Evolutionary conservation across 768 basidiomycete species (phyloP).

Genomic region (Melanogaster broomeanus): DNA sequence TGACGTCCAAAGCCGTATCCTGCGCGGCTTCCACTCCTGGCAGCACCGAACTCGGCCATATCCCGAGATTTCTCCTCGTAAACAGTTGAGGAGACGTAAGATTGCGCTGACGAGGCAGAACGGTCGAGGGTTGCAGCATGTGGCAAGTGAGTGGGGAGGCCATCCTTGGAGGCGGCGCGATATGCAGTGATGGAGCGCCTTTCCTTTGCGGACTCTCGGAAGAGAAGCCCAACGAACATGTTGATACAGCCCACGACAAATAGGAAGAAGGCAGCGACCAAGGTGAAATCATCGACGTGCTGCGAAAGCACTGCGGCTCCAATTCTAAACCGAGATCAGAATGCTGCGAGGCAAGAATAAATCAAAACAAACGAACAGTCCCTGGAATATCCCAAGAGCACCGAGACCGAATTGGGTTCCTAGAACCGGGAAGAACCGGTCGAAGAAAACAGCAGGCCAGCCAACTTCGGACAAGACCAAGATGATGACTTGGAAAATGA

Average conservation of each 20-base stretch:
- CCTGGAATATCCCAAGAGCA: conserved; percentile 84
- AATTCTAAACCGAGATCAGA: conserved; percentile 43
- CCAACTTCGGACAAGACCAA: conserved; percentile 83
- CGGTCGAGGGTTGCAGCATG: conserved; percentile 24
- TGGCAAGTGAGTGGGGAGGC: conserved; percentile 49
- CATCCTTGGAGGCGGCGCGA: conserved; percentile 52
- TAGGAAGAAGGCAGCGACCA: conserved; percentile 89
- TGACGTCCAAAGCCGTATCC: conserved; percentile 81
- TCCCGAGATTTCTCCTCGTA: conserved; percentile 30
- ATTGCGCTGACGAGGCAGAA: conserved; percentile 22
- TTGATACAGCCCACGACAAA: conserved; percentile 92
- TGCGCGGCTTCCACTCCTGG: conserved; percentile 36
- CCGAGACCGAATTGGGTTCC: conserved; percentile 85
- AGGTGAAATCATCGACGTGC: conserved; percentile 84
- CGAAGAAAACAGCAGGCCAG: conserved; percentile 79
- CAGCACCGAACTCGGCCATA: conserved; percentile 21
- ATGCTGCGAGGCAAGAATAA: background rate
- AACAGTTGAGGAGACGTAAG: conserved; percentile 27
- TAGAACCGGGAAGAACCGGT: conserved; percentile 83
- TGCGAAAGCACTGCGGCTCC: conserved; percentile 74
- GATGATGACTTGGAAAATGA: conserved; percentile 81
- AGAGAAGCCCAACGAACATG: conserved; percentile 74
- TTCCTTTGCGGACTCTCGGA: conserved; percentile 59
- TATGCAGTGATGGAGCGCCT: conserved; percentile 67
- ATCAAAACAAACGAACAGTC: conserved; percentile 54